A percentile compares a stretch with the other conserved stretches of the same genome.
phyloP scores from a whole-genome alignment of 257 asterid species.

The Rubia yunnanensis region DNA sequence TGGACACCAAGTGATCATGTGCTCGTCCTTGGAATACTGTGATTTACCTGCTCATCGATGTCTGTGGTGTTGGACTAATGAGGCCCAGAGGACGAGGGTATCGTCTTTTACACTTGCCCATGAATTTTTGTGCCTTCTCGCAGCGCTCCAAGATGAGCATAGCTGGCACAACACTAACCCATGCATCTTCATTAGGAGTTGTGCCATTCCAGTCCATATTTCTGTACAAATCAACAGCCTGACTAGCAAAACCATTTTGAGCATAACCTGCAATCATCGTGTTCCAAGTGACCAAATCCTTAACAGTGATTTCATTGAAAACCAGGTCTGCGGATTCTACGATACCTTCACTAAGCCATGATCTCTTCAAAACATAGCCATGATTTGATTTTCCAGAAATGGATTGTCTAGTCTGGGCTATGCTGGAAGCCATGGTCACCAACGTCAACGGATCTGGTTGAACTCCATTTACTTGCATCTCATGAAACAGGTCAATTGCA shows the following conservation, averaged over 20 bases:
- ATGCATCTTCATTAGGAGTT: constrained; percentile 54
- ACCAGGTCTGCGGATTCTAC: constrained; percentile 44
- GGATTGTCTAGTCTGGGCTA: constrained; percentile 49
- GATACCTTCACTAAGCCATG: constrained; percentile 39
- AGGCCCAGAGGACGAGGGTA: too few relatives aligned
- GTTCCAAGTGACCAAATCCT: constrained; percentile 76
- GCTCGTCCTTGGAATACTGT: too few relatives aligned
- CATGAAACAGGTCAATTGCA: constrained; percentile 38
- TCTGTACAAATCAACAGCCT: constrained; percentile 42
- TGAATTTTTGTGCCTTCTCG: constrained; percentile 63
- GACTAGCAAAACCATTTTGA: constrained; percentile 75
- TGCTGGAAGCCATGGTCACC: constrained; percentile 60
- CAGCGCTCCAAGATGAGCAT: constrained; percentile 70
- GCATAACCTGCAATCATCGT: constrained; percentile 71
- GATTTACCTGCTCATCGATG: too few relatives aligned
- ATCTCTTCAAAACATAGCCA: constrained; percentile 48
- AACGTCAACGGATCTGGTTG: constrained; percentile 61
- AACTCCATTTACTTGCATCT: constrained; percentile 39
- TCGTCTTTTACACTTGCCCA: too few relatives aligned
- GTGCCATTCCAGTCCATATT: constrained; percentile 34
- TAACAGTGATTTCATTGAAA: constrained; percentile 42
- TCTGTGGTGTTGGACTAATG: too few relatives aligned
- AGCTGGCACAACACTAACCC: constrained; percentile 73
- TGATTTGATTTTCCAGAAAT: constrained; percentile 47
- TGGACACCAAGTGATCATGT: too few relatives aligned